These are phyloP conservation scores for Hygrophorus pudorinus DNA, from an alignment of 768 basidiomycete genomes.

Conservation along the genomic window DNA sequence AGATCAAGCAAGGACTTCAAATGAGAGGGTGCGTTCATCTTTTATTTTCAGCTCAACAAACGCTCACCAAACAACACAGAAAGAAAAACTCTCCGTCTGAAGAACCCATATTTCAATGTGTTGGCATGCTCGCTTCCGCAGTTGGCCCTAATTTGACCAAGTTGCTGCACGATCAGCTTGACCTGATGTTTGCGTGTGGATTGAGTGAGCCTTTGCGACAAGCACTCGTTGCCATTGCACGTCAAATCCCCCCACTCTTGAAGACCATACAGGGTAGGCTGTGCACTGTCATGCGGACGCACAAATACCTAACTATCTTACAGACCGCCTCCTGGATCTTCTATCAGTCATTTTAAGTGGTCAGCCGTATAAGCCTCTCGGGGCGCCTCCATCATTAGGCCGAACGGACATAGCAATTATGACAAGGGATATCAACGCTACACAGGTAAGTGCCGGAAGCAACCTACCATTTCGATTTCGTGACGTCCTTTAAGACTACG, in stretches of 20 bases:
- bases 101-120: constrained; percentile 94
- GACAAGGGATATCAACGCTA: constrained; percentile 40
- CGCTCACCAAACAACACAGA: constrained; percentile 19
- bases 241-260: constrained; percentile 81
- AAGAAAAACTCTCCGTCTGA: constrained; percentile 90
- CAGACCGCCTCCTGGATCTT: constrained; percentile 85
- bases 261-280: constrained; percentile 80
- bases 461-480: neutral
- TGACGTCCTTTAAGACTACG: constrained; percentile 22
- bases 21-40: constrained; percentile 58
- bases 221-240: constrained; percentile 76
- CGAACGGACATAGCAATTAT: constrained; percentile 40
- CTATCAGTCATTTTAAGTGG: constrained; percentile 75
- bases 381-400: constrained; percentile 61
- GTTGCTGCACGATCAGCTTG: constrained; percentile 90
- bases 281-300: neutral
- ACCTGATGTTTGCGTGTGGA: constrained; percentile 92
- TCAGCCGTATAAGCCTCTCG: constrained; percentile 79
- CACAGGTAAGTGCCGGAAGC: constrained; percentile 28
- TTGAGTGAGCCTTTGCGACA: constrained; percentile 81
- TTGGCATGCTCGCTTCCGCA: constrained; percentile 90
- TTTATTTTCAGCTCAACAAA: neutral
- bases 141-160: constrained; percentile 96
- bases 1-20: constrained; percentile 85
- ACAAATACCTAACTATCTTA: neutral